These are phyloP conservation scores for Pulveroboletus ravenelii DNA, from an alignment of 768 basidiomycete genomes.

Conservation along the genomic window DNA sequence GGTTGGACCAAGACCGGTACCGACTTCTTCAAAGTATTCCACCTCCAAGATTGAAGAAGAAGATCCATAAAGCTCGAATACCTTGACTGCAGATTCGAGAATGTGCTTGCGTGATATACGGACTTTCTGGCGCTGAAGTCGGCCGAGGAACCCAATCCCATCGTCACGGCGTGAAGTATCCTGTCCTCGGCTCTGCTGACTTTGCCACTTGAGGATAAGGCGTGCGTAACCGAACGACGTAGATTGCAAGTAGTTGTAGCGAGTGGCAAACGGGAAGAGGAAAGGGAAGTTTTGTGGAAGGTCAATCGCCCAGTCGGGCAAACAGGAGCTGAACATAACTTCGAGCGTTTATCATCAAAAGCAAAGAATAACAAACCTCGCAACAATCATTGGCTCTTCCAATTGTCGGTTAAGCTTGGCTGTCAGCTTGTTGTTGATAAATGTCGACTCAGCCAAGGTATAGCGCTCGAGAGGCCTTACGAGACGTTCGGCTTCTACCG, in stretches of 20 bases:
- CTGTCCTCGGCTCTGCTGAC: constrained; percentile 74
- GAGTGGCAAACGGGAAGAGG: constrained; percentile 97
- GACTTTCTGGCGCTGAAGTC: constrained; percentile 93
- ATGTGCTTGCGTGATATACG: constrained; percentile 93
- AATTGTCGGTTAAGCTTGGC: constrained; percentile 96
- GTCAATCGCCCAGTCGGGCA: constrained; percentile 97
- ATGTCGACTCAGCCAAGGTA: constrained; percentile 72
- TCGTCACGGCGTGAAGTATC: constrained; percentile 83
- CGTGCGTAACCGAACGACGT: constrained; percentile 98
- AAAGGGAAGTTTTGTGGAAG: constrained; percentile 96
- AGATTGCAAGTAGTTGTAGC: constrained; percentile 95
- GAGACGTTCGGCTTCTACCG: constrained; percentile 62
- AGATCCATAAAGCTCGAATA: constrained; percentile 94
- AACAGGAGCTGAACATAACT: constrained; percentile 62
- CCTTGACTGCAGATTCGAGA: constrained; percentile 93
- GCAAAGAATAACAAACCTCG: constrained; percentile 58
- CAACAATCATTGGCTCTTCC: constrained; percentile 99
- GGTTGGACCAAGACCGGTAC: constrained; percentile 95
- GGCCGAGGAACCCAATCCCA: constrained; percentile 86
- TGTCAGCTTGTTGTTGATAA: constrained; percentile 96
- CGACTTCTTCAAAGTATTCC: constrained; percentile 98
- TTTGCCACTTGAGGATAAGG: constrained; percentile 92
- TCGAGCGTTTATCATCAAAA: not conserved
- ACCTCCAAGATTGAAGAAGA: constrained; percentile 93
- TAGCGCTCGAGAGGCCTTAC: constrained; percentile 45